A percentile compares a stretch with the other conserved stretches of the same genome.
phyloP scores from a whole-genome alignment of 371 early-diverging fungal genomes.

The Dinochytrium kinnereticum region DNA sequence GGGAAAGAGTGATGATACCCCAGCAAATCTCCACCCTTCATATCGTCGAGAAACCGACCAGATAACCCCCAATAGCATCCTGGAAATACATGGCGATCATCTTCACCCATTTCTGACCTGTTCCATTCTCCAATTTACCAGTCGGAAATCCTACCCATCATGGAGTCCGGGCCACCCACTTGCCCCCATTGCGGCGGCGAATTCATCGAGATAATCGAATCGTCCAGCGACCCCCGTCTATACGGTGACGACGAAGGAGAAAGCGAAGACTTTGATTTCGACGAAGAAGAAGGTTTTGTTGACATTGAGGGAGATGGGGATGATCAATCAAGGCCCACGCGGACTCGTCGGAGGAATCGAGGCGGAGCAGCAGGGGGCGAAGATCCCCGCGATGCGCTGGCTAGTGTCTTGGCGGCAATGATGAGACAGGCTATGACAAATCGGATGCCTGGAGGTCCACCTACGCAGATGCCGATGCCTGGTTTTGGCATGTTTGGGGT shows the following conservation, averaged over 20 bases:
- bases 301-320: conserved; percentile 18
- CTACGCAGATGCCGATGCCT: too few species aligned
- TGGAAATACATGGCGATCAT: background rate
- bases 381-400: conserved; percentile 16
- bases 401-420: background rate
- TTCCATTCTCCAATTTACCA: background rate
- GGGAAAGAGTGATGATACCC: too few species aligned
- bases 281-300: conserved; percentile 3
- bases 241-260: conserved; percentile 4
- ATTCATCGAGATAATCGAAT: conserved; percentile 39
- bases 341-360: background rate
- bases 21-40: too few species aligned
- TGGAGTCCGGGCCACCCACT: conserved; percentile 32
- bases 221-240: background rate
- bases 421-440: conserved; percentile 5
- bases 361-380: conserved; percentile 4
- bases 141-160: conserved; percentile 24
- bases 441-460: background rate
- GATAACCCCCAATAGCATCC: background rate
- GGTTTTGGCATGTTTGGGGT: background rate
- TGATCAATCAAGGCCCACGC: background rate
- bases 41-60: too few species aligned
- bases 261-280: conserved; percentile 24
- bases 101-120: background rate
- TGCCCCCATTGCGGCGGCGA: conserved; percentile 43